A percentile compares a stretch with the other conserved stretches of the same genome.
Conservation (phyloP, 768 basidiomycete species). For the Podaxis carcinomalis region DNA sequence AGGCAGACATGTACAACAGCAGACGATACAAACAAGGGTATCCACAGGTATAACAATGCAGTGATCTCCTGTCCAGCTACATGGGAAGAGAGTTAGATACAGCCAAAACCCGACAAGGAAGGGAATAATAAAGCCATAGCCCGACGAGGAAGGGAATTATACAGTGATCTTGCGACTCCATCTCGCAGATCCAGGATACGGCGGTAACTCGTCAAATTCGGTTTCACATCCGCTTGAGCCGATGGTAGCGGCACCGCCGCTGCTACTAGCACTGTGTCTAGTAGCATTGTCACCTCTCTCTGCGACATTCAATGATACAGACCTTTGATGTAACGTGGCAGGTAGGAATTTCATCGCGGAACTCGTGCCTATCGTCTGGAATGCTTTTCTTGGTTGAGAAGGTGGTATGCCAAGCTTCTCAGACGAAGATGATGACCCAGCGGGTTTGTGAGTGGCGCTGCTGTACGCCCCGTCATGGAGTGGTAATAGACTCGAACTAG, state of each 20-base stretch:
- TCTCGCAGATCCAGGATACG: not conserved
- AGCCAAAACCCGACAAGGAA: too few species aligned
- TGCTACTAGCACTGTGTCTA: not conserved
- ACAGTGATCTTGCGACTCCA: not conserved
- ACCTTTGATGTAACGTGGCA: not conserved
- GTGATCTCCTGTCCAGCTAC: too few species aligned
- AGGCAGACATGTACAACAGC: too few species aligned
- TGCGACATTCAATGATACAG: not conserved
- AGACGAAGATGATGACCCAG: too few species aligned
- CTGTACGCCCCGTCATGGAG: too few species aligned
- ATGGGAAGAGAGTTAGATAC: too few species aligned
- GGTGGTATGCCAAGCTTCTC: too few species aligned
- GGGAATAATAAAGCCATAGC: not conserved
- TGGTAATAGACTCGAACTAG: too few species aligned
- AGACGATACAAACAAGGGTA: too few species aligned
- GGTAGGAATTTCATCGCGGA: not conserved
- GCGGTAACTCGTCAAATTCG: not conserved
- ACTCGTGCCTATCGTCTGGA: not conserved
- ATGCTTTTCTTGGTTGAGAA: too few species aligned
- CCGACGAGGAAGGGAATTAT: not conserved
- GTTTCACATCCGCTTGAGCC: not conserved
- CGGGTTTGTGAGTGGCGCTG: too few species aligned
- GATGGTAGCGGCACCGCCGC: not conserved
- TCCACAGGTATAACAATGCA: too few species aligned
- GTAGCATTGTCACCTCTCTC: not conserved